Conservation (phyloP, 345 rosid species). For the Cochlearia excelsa region DNA sequence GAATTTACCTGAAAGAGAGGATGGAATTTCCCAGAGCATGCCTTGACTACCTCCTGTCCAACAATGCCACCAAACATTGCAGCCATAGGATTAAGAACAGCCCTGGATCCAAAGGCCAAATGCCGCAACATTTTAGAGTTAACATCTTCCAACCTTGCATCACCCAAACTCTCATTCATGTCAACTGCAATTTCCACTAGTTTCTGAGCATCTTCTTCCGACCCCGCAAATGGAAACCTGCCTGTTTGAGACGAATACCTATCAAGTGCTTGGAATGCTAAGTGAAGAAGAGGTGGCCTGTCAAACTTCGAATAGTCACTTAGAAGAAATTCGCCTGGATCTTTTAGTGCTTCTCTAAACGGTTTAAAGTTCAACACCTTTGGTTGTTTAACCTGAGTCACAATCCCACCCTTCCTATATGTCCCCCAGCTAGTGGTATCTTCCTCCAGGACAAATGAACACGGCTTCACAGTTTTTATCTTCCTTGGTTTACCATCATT, state of each 20-base stretch:
- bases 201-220: slow-evolving; percentile 83
- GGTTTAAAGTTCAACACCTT: slow-evolving; percentile 59
- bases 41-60: slow-evolving; percentile 89
- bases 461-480: slow-evolving; percentile 63
- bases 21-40: slow-evolving; percentile 93
- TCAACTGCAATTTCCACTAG: slow-evolving; percentile 47
- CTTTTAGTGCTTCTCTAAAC: slow-evolving; percentile 51
- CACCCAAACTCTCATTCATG: slow-evolving; percentile 58
- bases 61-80: slow-evolving; percentile 94
- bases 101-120: slow-evolving; percentile 85
- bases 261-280: slow-evolving; percentile 74
- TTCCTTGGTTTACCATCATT: slow-evolving; percentile 91
- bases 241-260: slow-evolving; percentile 46
- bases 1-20: slow-evolving; percentile 73
- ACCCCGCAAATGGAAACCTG: slow-evolving; percentile 67
- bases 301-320: slow-evolving; percentile 76
- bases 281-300: slow-evolving; percentile 61
- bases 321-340: slow-evolving; percentile 69
- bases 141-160: slow-evolving; percentile 61
- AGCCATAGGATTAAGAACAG: slow-evolving; percentile 93
- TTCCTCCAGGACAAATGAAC: slow-evolving; percentile 72
- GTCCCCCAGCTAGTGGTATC: slow-evolving; percentile 57
- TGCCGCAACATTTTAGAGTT: slow-evolving; percentile 58
- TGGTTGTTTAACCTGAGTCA: slow-evolving; percentile 65
- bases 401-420: slow-evolving; percentile 82